Conservation (phyloP, 495 filamentous ascomycete genomes). For the Tuber melanosporum region DNA sequence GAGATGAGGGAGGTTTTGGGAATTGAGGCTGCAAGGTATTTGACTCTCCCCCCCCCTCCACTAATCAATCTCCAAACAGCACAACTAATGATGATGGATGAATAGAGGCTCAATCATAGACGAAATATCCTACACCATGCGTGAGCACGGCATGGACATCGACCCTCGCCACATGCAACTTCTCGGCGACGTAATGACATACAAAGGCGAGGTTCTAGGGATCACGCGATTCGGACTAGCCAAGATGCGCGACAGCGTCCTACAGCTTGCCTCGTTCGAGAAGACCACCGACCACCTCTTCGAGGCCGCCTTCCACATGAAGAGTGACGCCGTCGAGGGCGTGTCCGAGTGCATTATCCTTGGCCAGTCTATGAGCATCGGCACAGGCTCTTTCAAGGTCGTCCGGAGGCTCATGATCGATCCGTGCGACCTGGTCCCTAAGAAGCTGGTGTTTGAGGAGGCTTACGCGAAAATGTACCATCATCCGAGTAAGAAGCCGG, state of each 20-base stretch:
- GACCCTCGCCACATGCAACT: constrained; percentile 98
- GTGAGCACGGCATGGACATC: constrained; percentile 65
- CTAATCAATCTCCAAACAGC: constrained; percentile 2
- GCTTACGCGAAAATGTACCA: constrained; percentile 30
- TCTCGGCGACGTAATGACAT: constrained; percentile 98
- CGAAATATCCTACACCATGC: constrained; percentile 42
- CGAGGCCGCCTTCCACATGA: constrained; percentile 84
- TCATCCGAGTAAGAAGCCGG: neutral
- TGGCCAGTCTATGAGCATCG: constrained; percentile 84
- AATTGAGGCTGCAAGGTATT: constrained; percentile 72
- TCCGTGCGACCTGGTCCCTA: constrained; percentile 55
- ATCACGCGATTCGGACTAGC: constrained; percentile 94
- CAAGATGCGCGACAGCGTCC: constrained; percentile 92
- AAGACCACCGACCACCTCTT: constrained; percentile 98
- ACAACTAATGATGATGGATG: neutral
- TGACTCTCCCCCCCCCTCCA: neutral
- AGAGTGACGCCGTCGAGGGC: constrained; percentile 80
- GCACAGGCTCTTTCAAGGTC: constrained; percentile 87
- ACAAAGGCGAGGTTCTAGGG: constrained; percentile 94
- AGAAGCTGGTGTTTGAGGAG: constrained; percentile 72
- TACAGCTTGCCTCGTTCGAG: constrained; percentile 95
- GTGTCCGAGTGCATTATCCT: constrained; percentile 98
- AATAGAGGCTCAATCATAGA: constrained; percentile 39
- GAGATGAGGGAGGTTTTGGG: constrained; percentile 88
- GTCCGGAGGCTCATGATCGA: constrained; percentile 66